Evolutionary conservation across 768 basidiomycete species (phyloP).

Genomic region (Pisolithus albus): DNA sequence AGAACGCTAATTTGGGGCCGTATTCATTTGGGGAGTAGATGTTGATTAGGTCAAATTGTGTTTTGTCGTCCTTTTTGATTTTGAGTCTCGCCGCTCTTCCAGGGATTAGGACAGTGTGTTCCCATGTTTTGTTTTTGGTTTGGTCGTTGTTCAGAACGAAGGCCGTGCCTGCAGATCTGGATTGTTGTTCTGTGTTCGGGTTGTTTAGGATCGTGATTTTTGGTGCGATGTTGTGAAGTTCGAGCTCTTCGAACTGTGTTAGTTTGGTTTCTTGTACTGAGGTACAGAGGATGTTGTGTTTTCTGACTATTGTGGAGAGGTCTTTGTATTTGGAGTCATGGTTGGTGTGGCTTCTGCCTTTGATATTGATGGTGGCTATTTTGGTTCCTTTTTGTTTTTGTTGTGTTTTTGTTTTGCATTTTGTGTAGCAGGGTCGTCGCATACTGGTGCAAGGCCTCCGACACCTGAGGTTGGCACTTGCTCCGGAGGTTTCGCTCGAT

Average conservation of each 20-base stretch:
- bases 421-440: too few species aligned
- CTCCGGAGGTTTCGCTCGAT: neutral
- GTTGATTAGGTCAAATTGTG: slow-evolving; percentile 21
- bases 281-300: neutral
- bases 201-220: neutral
- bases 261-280: neutral
- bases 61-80: slow-evolving; percentile 8
- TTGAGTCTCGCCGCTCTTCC: slow-evolving; percentile 21
- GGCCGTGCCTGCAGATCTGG: neutral
- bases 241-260: neutral
- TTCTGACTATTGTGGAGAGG: neutral
- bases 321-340: neutral
- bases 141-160: neutral
- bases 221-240: neutral
- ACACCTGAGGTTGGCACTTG: neutral
- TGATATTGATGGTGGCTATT: neutral
- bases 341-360: neutral
- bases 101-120: slow-evolving; percentile 12
- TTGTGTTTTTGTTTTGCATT: too few species aligned
- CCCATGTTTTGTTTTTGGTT: neutral
- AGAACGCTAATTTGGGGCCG: slow-evolving; percentile 23
- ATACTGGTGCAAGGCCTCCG: neutral
- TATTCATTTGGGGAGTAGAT: slow-evolving; percentile 34
- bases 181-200: neutral
- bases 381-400: neutral